Base-by-base conservation (phyloP, 768 basidiomycete genomes). In the Amyloporia xantha region DNA sequence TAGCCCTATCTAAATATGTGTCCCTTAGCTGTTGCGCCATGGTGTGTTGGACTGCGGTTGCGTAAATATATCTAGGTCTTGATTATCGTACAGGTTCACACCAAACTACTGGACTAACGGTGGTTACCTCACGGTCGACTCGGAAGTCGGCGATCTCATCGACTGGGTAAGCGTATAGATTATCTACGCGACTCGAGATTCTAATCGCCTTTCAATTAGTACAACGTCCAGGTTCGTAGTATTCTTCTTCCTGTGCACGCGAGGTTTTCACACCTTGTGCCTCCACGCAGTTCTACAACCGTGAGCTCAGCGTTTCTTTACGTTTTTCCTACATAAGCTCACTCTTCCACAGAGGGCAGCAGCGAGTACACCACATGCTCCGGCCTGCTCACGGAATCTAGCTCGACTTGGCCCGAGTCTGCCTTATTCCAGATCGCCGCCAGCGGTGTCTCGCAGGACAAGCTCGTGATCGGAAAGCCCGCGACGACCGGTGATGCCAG, bases 281-380 rank as follows among this genome's bases (percentile, higher is more conserved):
- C 25, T 23, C 41, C 20, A 4, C 20, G 12, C 27, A 65, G 54
- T 68, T 66, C 55, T 68, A 67, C 55, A 68, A 67, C 53, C 66
- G 66, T 66, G 43, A 48, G 66, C 57, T 38, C 30, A 9, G 1
- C 17, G 3, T 13, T 7, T 17, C 30, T 7, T 15, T 33, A 33
- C 30, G 30, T 7, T 11, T 19, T 30, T 45, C 27, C 3, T 5
- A 26, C 42, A 17, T 5, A 27, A 17, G 26, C 25, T 21, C 15
- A 30, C 11, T 17, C 5, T n/a, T 38, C 20, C 43, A 20, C 61
- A 84, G 82, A 84, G 72, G 83, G 81, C 36, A 55, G 67, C 17
- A 66, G 65, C 12, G 84, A 84, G 57, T 86, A 85, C 60, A 80
- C 79, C 5, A 81, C 79, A 24, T 86, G 84, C 60, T 43, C 60